Base-by-base conservation (phyloP, 768 basidiomycete species). In the Phallus indusiatus region DNA sequence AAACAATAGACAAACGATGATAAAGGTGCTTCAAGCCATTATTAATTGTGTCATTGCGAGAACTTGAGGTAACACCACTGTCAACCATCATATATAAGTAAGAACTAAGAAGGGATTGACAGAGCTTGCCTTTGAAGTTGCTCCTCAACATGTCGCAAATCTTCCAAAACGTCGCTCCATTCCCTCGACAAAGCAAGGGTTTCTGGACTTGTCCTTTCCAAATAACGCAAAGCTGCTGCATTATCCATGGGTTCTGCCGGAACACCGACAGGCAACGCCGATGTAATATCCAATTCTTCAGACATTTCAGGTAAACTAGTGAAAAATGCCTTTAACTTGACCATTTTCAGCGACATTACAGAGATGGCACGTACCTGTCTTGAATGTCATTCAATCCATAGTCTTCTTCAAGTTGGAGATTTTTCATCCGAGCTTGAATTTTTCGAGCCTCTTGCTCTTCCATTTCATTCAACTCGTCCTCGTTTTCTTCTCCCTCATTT, bases 391-490 rank as follows among this genome's bases (percentile, higher is more conserved):
- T 81, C 47, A 97, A 73, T 11, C 94, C 94, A 67, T 90, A 96
- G 70, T 97, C 94, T 16, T 81, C 84, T 48, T 91, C 88, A 9
- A 64, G 72, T 76, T 95, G 78, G 11, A 71, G 78, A 63, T 90
- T 86, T 34, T 86, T 78, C 21, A 81, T 75, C 72, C 90, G 93
- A 37, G 73, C 70, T 69, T 95, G 94, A 49, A 95, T 71, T 59
- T 90, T 76, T 64, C 73, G 83, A 7, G 88, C 90, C 70, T 97
- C 94, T 67, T 87, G 84, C 68, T 91, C 90, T 67, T 97, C 93
- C 53, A 95, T 73, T 63, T 88, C 86, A 66, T 89, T 81, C 35
- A 84, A 88, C 70, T 95, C 94, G 65, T 95, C 94, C 63, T 94
- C 87, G 64, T 90, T 89, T 37, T 86, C 86, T 55, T 90, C 90